These are phyloP conservation scores for Tothia fuscella DNA, from an alignment of 2,329 filamentous ascomycete species.

Conservation along the genomic window DNA sequence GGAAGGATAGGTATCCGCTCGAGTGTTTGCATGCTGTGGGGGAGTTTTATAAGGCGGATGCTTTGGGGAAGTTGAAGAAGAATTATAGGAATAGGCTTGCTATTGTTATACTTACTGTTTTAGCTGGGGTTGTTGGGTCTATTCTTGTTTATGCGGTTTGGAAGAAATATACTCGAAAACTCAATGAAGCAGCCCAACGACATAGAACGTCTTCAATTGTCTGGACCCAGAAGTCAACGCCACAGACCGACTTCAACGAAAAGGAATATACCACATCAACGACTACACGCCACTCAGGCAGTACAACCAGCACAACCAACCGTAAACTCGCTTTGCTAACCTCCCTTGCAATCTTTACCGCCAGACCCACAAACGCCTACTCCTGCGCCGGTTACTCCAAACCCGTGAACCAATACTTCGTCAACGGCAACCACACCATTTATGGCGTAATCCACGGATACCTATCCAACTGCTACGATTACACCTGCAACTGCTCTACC, in stretches of 20 bases:
- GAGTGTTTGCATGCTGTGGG: slow-evolving; percentile 6
- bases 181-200: no score
- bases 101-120: slow-evolving; percentile 1
- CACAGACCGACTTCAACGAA: no score
- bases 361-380: not conserved
- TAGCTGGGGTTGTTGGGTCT: not conserved
- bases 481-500: slow-evolving; percentile 2
- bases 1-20: slow-evolving; percentile 7
- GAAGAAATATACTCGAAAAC: not conserved
- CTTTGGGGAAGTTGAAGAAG: not conserved
- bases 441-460: slow-evolving; percentile 8
- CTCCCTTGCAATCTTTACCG: no score
- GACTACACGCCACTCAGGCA: no score
- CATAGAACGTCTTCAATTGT: no score
- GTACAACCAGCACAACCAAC: no score
- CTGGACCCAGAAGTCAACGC: no score
- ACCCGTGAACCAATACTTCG: slow-evolving; percentile 2
- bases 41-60: not conserved
- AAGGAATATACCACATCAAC: no score
- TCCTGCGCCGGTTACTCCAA: not conserved
- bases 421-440: slow-evolving; percentile 3
- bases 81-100: not conserved
- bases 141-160: not conserved
- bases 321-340: no score
- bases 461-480: slow-evolving; percentile 7